phyloP scores from a whole-genome alignment of 2,329 filamentous ascomycete genomes.

The Chaetomiaceae sp. region DNA sequence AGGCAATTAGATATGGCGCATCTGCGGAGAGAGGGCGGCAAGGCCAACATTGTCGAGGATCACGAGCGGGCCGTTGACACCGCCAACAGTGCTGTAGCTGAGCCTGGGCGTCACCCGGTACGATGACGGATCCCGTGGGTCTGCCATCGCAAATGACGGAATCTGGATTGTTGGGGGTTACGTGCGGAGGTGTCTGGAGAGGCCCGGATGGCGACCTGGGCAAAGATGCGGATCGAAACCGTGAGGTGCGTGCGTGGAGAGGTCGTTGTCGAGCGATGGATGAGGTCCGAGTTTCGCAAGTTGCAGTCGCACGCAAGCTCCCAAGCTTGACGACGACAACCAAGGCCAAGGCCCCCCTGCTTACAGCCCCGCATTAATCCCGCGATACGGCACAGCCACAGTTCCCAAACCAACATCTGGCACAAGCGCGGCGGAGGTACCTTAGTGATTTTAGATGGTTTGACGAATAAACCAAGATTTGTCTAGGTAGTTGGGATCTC shows the following conservation, averaged over 20 bases:
- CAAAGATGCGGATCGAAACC: too few species aligned
- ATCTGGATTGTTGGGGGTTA: not conserved
- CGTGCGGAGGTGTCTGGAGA: not conserved
- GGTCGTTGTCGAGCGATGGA: conserved; percentile 14
- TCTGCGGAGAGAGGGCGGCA: conserved; percentile 2
- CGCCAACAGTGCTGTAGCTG: conserved; percentile 96
- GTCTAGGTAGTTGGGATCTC: too few species aligned
- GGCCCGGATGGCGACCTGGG: conserved; percentile 19
- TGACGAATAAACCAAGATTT: too few species aligned
- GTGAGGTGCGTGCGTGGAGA: too few species aligned
- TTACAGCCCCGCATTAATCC: conserved; percentile 20
- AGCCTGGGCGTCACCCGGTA: conserved; percentile 60
- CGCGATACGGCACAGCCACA: conserved; percentile 21
- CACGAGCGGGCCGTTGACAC: conserved; percentile 96
- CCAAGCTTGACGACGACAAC: conserved; percentile 11
- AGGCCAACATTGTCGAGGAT: conserved; percentile 85
- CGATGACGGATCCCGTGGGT: conserved; percentile 55
- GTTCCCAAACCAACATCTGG: conserved; percentile 15
- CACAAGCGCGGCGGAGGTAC: conserved; percentile 7
- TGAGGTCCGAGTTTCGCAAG: conserved; percentile 13
- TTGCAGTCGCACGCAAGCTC: conserved; percentile 24
- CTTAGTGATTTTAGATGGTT: too few species aligned
- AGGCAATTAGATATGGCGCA: conserved; percentile 22
- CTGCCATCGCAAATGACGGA: conserved; percentile 42
- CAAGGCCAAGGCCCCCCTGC: conserved; percentile 13